phyloP scores from a whole-genome alignment of 352 stramenopile species.

The Pythium dissotocum region DNA sequence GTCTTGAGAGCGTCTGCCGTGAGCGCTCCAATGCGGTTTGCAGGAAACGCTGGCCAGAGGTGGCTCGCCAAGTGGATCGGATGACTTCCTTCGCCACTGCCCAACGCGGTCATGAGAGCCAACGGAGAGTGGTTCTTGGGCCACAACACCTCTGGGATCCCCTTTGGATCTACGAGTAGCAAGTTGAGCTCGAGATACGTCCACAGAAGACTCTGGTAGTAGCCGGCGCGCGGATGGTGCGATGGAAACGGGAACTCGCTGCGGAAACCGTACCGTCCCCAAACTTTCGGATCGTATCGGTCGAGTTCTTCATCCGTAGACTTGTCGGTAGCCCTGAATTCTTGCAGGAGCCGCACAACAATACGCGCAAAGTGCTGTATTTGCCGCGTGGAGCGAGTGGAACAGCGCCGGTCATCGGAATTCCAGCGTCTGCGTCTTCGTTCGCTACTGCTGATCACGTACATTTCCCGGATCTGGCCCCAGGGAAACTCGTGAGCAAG shows the following conservation, averaged over 20 bases:
- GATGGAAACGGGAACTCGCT: neutral
- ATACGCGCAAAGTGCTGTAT: neutral
- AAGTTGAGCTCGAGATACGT: constrained; percentile 24
- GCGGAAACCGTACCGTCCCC: constrained; percentile 5
- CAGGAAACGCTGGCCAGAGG: neutral
- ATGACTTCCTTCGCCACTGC: neutral
- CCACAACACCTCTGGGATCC: neutral
- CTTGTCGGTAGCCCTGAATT: constrained; percentile 5
- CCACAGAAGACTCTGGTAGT: constrained; percentile 9
- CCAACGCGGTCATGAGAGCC: neutral
- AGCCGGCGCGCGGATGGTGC: neutral
- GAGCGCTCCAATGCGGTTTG: constrained; percentile 8
- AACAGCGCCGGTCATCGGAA: no score
- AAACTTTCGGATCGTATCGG: neutral
- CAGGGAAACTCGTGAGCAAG: no score
- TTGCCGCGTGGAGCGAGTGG: no score
- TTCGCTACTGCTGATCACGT: no score
- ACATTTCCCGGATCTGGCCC: no score
- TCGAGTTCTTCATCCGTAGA: neutral
- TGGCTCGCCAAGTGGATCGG: neutral
- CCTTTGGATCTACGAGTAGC: constrained; percentile 10
- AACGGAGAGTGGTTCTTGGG: neutral
- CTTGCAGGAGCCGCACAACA: neutral
- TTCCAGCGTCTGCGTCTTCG: no score
- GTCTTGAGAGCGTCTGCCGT: constrained; percentile 20